These are phyloP conservation scores for Aureococcus anophagefferens DNA, from an alignment of 108 stramenopile genomes.

Conservation along the genomic window DNA sequence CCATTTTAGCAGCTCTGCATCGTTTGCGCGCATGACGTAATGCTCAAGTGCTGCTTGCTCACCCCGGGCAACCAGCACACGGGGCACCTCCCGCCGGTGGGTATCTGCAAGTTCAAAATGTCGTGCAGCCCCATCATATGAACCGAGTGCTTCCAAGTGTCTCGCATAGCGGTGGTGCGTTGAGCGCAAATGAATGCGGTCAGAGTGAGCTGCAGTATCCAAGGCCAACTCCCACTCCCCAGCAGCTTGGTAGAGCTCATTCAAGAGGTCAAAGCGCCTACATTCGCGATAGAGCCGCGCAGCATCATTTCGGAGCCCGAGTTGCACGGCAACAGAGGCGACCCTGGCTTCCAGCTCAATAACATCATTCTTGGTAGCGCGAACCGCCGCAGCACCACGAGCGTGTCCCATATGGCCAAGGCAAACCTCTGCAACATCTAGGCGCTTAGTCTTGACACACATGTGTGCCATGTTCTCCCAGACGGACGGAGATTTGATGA, in stretches of 20 bases:
- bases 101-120: constrained; percentile 42
- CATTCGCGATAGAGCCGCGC: constrained; percentile 46
- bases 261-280: constrained; percentile 49
- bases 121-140: constrained; percentile 25
- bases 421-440: constrained; percentile 65
- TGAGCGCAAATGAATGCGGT: constrained; percentile 46
- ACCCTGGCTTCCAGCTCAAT: constrained; percentile 40
- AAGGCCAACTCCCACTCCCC: constrained; percentile 51
- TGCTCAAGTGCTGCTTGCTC: constrained; percentile 44
- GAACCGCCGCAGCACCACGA: constrained; percentile 45
- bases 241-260: constrained; percentile 38
- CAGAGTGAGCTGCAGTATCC: constrained; percentile 37
- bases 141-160: constrained; percentile 28
- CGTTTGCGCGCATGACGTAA: constrained; percentile 35
- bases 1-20: constrained; percentile 44
- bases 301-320: constrained; percentile 52
- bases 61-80: constrained; percentile 41
- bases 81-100: constrained; percentile 39
- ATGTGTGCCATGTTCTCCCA: constrained; percentile 66
- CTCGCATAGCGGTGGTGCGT: constrained; percentile 40
- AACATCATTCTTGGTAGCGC: constrained; percentile 30
- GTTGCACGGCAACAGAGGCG: constrained; percentile 53
- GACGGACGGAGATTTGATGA: constrained; percentile 38
- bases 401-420: constrained; percentile 53
- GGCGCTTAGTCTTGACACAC: constrained; percentile 55